Evolutionary conservation across 345 rosid species (phyloP).

Genomic region (Nephelium lappaceum): DNA sequence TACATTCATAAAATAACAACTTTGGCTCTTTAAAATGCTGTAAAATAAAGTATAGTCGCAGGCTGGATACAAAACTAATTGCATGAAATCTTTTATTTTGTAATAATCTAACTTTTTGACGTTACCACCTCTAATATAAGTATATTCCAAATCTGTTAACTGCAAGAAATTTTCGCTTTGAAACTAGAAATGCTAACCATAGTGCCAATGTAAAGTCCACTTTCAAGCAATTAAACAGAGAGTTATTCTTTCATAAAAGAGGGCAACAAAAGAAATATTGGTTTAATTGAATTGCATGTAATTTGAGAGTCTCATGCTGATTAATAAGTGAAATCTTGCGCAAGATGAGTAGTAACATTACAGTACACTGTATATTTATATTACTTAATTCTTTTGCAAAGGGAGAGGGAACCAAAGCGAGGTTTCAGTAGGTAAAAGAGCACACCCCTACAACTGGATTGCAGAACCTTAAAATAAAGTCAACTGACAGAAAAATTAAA

Average conservation of each 20-base stretch:
- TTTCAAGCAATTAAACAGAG: neutral
- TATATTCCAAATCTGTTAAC: neutral
- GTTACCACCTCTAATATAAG: neutral
- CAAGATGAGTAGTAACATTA: too few relatives aligned
- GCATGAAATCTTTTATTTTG: neutral
- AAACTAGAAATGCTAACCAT: neutral
- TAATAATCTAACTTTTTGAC: neutral
- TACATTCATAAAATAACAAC: slow-evolving; percentile 1
- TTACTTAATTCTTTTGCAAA: too few relatives aligned
- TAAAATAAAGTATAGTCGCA: neutral
- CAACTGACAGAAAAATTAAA: too few relatives aligned
- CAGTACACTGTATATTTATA: too few relatives aligned
- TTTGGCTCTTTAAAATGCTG: neutral
- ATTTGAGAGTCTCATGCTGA: neutral
- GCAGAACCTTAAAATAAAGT: too few relatives aligned
- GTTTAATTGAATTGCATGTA: neutral
- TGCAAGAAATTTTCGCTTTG: neutral
- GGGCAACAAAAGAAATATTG: neutral
- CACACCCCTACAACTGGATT: too few relatives aligned
- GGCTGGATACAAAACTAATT: neutral
- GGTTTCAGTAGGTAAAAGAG: too few relatives aligned
- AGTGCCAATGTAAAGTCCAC: neutral
- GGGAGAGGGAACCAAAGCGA: too few relatives aligned
- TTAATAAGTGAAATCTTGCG: too few relatives aligned
- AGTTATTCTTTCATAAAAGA: neutral